Conservation (phyloP, 2,329 filamentous ascomycete species). For the Tolypocladium tundrense region DNA sequence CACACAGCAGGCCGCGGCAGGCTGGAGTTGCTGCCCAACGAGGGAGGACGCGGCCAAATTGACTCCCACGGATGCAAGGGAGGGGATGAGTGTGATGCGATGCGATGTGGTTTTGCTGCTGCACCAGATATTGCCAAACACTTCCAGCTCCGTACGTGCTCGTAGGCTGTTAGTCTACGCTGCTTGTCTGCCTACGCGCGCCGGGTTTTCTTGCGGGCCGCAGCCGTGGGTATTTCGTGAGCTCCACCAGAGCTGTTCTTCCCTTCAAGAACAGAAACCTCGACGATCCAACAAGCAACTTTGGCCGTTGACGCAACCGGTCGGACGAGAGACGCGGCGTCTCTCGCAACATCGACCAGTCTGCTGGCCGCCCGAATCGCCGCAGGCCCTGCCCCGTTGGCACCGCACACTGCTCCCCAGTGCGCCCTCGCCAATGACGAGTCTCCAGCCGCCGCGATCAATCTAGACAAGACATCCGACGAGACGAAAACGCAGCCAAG, state of each 20-base stretch:
- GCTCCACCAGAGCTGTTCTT: neutral
- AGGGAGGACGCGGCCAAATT: neutral
- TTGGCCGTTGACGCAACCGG: neutral
- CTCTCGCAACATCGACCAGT: neutral
- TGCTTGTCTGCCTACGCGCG: neutral
- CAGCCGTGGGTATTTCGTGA: neutral
- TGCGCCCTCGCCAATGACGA: neutral
- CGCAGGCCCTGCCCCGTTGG: neutral
- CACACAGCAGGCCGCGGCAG: neutral
- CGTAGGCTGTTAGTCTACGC: too few relatives aligned
- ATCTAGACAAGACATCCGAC: neutral
- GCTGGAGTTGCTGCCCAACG: constrained; percentile 2
- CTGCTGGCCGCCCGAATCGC: neutral
- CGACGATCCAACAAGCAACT: neutral
- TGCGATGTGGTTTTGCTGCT: neutral
- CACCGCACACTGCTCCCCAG: neutral
- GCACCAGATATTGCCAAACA: too few relatives aligned
- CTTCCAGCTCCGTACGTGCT: too few relatives aligned
- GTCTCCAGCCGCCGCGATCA: neutral
- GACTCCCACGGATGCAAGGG: neutral
- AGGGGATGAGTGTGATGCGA: neutral
- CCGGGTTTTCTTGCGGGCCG: constrained; percentile 16
- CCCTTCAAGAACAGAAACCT: neutral
- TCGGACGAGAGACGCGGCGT: neutral
- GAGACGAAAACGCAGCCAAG: neutral